Base-by-base conservation (phyloP, 495 filamentous ascomycete genomes). In the Penicillium silybi region DNA sequence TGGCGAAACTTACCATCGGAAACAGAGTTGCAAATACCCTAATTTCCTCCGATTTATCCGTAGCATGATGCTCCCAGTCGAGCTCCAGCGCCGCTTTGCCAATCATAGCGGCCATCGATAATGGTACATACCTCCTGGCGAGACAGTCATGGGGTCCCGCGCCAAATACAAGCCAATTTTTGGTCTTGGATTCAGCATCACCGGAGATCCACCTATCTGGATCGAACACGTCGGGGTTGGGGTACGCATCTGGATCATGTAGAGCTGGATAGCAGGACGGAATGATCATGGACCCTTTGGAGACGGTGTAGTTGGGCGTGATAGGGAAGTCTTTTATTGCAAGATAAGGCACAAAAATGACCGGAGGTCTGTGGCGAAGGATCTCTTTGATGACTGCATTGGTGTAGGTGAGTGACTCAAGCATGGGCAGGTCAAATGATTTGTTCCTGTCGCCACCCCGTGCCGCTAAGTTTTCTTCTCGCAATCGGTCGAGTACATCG, bases 111-210 rank as follows among this genome's bases (percentile, higher is more conserved):
- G 85, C 90, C 58, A 97, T 79, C 56, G 93, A 92, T 18, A 88
- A 68, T 62, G 86, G 84, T 7, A 90, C 92, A 65, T 96, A 97
- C 16, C 81, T 83, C 67, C 95, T 86, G 18, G 91, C 92, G 17
- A 97, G 74, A 65, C 92, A 97, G 65, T 96, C 95, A 72, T 97
- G 92, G 39, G 92, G 80, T 0, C 92, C 92, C 0, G 89, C 88
- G 26, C 92, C 92, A 60, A 97, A 97, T 2, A 97, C 92, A 20
- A 97, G 80, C 80, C 85, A 97, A 69, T 97, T 97, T 81, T 96
- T 96, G 40, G 82, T 81, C 51, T 90, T 87, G 62, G 88, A 85
- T 67, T 96, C 92, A 3, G 92, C 92, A 58, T 90, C 88, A 11
- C 92, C 92, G 2, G 82, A 81, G 55, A 92, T 87, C 82, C 92